Evolutionary conservation across 768 basidiomycete species (phyloP).

Genomic region (Boletellus ananiceps): DNA sequence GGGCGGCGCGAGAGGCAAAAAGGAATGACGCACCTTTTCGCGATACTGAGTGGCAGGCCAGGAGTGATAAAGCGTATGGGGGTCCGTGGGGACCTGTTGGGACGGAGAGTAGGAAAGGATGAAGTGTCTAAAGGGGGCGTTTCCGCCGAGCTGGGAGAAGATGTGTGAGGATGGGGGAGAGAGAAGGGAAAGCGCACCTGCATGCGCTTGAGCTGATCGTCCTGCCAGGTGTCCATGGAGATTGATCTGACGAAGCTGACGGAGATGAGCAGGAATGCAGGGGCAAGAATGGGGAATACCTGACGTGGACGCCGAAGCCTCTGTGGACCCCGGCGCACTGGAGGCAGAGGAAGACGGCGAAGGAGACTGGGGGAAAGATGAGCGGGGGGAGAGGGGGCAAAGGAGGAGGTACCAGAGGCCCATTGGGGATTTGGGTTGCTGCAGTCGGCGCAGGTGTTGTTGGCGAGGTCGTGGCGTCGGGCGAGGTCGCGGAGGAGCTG

Average conservation of each 20-base stretch:
- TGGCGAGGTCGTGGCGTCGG: constrained; percentile 64
- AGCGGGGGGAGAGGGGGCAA: not conserved
- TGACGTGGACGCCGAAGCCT: constrained; percentile 93
- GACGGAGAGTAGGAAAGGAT: constrained; percentile 62
- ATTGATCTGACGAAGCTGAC: constrained; percentile 84
- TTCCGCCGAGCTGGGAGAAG: constrained; percentile 72
- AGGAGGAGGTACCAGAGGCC: constrained; percentile 61
- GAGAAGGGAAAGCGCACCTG: constrained; percentile 50
- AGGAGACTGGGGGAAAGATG: constrained; percentile 40
- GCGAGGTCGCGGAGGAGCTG: constrained; percentile 72
- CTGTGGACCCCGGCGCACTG: constrained; percentile 83
- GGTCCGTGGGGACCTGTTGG: constrained; percentile 60
- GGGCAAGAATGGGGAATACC: constrained; percentile 34
- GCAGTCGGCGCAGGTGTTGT: constrained; percentile 81
- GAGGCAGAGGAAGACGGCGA: constrained; percentile 87
- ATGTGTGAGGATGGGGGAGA: constrained; percentile 8
- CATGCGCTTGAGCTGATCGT: constrained; percentile 86
- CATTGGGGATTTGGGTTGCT: constrained; percentile 91
- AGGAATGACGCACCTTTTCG: constrained; percentile 63
- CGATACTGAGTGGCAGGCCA: constrained; percentile 96
- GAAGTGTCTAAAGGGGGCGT: constrained; percentile 77
- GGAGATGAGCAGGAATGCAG: constrained; percentile 4
- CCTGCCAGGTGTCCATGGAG: constrained; percentile 96
- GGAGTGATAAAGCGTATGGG: constrained; percentile 81
- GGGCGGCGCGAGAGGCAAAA: not conserved